Evolutionary conservation across 257 asterid species (phyloP).

Genomic region (Lavandula angustifolia): DNA sequence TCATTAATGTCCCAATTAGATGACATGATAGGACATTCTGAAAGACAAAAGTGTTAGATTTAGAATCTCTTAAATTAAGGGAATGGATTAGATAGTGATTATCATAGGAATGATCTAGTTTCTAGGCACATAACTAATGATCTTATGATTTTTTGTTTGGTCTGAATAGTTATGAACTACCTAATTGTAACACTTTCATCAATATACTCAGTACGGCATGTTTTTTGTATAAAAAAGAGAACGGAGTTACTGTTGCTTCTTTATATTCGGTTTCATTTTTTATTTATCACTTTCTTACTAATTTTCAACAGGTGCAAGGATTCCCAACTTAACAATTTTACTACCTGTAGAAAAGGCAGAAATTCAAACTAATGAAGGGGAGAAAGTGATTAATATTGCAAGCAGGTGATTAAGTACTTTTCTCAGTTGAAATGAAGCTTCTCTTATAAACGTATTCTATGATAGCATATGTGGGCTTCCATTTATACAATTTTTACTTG

Average conservation of each 20-base stretch:
- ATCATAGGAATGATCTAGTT: neutral
- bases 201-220: neutral
- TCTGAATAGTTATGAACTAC: slow-evolving; percentile 23
- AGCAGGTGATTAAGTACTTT: slow-evolving; percentile 56
- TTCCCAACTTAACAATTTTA: slow-evolving; percentile 72
- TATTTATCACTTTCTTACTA: slow-evolving; percentile 23
- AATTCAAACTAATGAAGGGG: slow-evolving; percentile 65
- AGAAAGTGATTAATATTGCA: slow-evolving; percentile 66
- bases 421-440: slow-evolving; percentile 27
- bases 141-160: slow-evolving; percentile 19
- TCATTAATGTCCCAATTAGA: neutral
- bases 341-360: slow-evolving; percentile 65
- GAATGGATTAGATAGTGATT: too few species aligned
- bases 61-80: too few species aligned
- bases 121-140: slow-evolving; percentile 22
- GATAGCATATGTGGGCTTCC: slow-evolving; percentile 16
- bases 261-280: slow-evolving; percentile 17
- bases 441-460: slow-evolving; percentile 12
- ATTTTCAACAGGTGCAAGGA: slow-evolving; percentile 67
- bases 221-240: slow-evolving; percentile 4
- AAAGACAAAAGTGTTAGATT: too few species aligned
- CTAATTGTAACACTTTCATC: neutral
- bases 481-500: slow-evolving; percentile 4
- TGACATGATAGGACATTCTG: too few species aligned
- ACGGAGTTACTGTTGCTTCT: neutral